Conservation (phyloP, 106 monocot species). For the Chionographis japonica region DNA sequence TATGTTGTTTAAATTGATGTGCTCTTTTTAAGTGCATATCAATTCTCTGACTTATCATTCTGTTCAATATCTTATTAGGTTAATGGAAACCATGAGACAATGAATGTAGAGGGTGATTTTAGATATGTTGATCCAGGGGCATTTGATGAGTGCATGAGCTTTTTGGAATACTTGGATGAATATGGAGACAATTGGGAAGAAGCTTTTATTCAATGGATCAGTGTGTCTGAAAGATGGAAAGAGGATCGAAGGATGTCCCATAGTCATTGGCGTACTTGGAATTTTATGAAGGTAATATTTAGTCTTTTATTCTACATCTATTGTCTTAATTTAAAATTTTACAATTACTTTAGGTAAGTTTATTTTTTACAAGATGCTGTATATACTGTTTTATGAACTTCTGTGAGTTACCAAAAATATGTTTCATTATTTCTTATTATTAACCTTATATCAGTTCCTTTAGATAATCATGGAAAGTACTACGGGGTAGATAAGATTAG, state of each 20-base stretch:
- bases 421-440: too few relatives aligned
- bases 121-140: slow-evolving; percentile 85
- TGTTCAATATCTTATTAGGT: slow-evolving; percentile 34
- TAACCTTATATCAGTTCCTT: too few relatives aligned
- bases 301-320: neutral
- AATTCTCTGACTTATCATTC: neutral
- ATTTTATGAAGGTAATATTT: slow-evolving; percentile 59
- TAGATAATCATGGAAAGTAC: too few relatives aligned
- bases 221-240: slow-evolving; percentile 51
- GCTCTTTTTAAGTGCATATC: too few relatives aligned
- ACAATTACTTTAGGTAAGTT: neutral
- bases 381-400: too few relatives aligned
- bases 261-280: slow-evolving; percentile 63
- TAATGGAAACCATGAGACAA: slow-evolving; percentile 96
- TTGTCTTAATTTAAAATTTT: neutral
- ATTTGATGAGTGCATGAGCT: slow-evolving; percentile 82
- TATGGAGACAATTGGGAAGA: slow-evolving; percentile 62
- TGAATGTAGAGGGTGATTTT: slow-evolving; percentile 96
- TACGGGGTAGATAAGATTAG: too few relatives aligned
- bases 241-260: slow-evolving; percentile 32
- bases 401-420: too few relatives aligned
- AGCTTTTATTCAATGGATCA: slow-evolving; percentile 72
- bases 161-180: slow-evolving; percentile 61
- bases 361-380: too few relatives aligned
- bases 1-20: too few relatives aligned